A percentile compares a stretch with the other conserved stretches of the same genome.
Evolutionary conservation across 306 rosid genomes (phyloP).

Genomic region (Echinosophora koreensis): DNA sequence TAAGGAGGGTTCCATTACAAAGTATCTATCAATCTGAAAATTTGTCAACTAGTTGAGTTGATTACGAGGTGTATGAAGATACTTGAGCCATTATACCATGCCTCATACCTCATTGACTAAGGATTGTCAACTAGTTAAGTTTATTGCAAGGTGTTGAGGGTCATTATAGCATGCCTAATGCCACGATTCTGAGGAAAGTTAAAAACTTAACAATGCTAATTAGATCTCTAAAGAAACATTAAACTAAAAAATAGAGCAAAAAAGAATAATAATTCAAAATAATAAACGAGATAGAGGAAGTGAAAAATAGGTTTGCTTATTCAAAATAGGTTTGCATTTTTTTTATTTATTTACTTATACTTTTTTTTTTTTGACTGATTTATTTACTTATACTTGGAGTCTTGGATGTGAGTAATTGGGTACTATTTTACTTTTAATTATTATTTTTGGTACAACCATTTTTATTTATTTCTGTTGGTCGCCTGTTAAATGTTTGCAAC

Average conservation of each 20-base stretch:
- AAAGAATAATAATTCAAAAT: background rate
- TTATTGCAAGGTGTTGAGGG: background rate
- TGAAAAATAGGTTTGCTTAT: too few species aligned
- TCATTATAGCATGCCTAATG: background rate
- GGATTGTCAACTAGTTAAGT: background rate
- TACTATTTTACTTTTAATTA: background rate
- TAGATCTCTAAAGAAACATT: background rate
- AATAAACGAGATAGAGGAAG: background rate
- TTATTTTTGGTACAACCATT: constrained; percentile 14
- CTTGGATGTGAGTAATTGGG: background rate
- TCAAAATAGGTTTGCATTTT: background rate
- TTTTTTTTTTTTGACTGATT: too few species aligned
- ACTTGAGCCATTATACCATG: background rate
- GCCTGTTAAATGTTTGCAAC: background rate
- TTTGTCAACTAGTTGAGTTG: background rate
- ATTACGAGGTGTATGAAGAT: background rate
- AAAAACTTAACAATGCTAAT: background rate
- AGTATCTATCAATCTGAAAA: background rate
- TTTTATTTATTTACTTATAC: too few species aligned
- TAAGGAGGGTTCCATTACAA: too few species aligned
- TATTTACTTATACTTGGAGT: too few species aligned
- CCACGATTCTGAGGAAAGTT: constrained; percentile 3
- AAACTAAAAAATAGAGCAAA: background rate
- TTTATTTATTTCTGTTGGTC: background rate
- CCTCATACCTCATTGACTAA: background rate